Evolutionary conservation across 1,139 yeast genomes (phyloP), one percentile per base, ranked within the genome.

Genomic region (Yamadazyma songkhlaensis): DNA sequence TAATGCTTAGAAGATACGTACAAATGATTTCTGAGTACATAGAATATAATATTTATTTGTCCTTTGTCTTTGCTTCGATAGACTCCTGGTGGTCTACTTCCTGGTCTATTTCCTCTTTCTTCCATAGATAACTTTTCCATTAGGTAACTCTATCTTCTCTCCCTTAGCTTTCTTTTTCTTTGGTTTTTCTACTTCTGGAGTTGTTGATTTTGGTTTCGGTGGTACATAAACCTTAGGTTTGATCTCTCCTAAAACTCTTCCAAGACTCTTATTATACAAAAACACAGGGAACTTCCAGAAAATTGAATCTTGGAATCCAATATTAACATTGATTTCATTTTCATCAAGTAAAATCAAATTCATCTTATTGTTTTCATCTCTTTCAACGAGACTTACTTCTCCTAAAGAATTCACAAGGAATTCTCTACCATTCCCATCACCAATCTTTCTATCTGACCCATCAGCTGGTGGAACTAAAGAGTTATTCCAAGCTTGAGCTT

Each of bases 371-470:
- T 60, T 60, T 9, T 68, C 74, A 29, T 71, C 74, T n/a, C 61
- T 60, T 43, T 84, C 88, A 12, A 79, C 58, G 30, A 84, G 60
- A 56, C 67, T 79, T 9, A 89, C 89, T 2, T 66, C 60, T n/a
- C 95, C 95, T 40, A 78, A 80, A 15, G 82, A 72, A 43, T 80
- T 75, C 3, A 89, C 84, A 31, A 78, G 49, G 47, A 89, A 82
- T 28, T 71, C 67, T 53, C 77, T 80, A 2, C 85, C 88, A 35
- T 53, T 55, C 11, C 64, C 67, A 38, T 64, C 60, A 26, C 38
- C 42, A 4, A 75, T 55, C 41, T 58, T 67, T 29, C 75, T 53
- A 39, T 72, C 75, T 1, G 69, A 59, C 1, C 77, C 77, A 47
- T 72, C 77, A 11, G 56, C 44, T 2, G 74, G 74, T n/a, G 77